These are phyloP conservation scores for Lipomyces orientalis DNA, from an alignment of 805 yeast species.

Conservation along the genomic window DNA sequence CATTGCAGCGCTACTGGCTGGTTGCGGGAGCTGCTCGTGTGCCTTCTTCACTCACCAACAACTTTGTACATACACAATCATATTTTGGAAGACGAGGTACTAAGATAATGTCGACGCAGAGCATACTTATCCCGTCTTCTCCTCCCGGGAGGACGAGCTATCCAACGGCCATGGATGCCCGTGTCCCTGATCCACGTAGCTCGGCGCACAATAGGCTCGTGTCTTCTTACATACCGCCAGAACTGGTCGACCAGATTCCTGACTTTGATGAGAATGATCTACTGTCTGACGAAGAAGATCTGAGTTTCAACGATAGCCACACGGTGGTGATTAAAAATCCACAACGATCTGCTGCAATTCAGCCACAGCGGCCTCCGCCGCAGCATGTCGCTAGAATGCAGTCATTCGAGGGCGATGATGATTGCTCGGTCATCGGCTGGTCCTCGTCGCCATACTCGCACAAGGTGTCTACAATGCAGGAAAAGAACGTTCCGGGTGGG, in stretches of 20 bases:
- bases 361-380: not conserved
- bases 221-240: not conserved
- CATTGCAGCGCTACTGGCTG: not conserved
- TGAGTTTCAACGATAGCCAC: not conserved
- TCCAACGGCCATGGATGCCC: not conserved
- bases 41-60: not conserved
- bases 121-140: not conserved
- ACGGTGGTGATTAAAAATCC: not conserved
- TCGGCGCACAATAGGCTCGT: not conserved
- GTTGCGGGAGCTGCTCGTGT: not conserved
- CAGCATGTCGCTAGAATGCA: not conserved
- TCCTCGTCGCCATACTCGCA: not conserved
- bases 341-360: not conserved
- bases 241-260: not conserved
- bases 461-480: not conserved
- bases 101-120: not conserved
- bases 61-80: not conserved
- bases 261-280: conserved; percentile 11
- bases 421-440: not conserved
- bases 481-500: not conserved
- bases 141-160: not conserved
- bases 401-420: not conserved
- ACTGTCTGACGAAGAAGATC: not conserved
- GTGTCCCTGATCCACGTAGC: not conserved
- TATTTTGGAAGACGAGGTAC: not conserved